phyloP scores from a whole-genome alignment of 176 grass and related monocot genomes.

The Triticum aestivum region IWGSC_CS_RefSeq_v2.1 NC_057814.1:168257305-168257804 shows the following conservation, averaged over 20 bases:
- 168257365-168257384: too few relatives aligned
- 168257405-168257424: not conserved
- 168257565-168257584: too few relatives aligned
- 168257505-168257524: not conserved
- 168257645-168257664: not conserved
- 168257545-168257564: not conserved
- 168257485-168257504: not conserved
- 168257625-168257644: too few relatives aligned
- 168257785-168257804: conserved; percentile 33
- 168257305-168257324: too few relatives aligned
- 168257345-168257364: too few relatives aligned
- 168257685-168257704: not conserved
- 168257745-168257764: not conserved
- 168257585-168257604: not conserved
- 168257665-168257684: not conserved
- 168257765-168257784: conserved; percentile 4
- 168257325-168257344: too few relatives aligned
- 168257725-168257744: not conserved
- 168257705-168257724: not conserved
- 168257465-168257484: not conserved
- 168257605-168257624: not conserved
- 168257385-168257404: not conserved
- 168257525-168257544: not conserved
- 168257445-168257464: not conserved
- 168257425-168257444: not conserved